Base-by-base conservation (phyloP, 108 stramenopile genomes). In the Cyclotella cryptica region DNA sequence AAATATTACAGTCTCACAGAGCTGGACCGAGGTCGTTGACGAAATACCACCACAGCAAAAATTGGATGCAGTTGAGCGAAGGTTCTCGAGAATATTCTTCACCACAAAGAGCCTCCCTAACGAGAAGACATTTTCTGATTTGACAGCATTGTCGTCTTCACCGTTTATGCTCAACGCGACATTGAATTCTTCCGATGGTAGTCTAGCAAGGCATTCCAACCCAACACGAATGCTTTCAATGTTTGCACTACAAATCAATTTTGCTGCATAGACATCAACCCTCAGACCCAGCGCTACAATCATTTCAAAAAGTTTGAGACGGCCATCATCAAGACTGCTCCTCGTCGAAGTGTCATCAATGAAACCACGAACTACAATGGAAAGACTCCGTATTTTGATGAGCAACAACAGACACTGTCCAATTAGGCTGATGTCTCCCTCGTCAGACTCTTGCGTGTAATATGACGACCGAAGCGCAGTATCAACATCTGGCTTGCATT, bases 101-200 rank as follows among this genome's bases (percentile, higher is more conserved):
- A 60, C 29, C 40, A 82, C 15, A 52, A 52, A 58, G 2, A 82
- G 65, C 52, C 54, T 82, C 7, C 70, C 81, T 46, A 82, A 27
- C 13, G 75, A 52, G 47, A 70, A 60, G 41, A 61, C 29, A 43
- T 70, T 24, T 46, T 43, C 17, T 29, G 57, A 26, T 24, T 42
- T 0, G 28, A 26, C 43, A 24, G 26, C 17, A 19, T n/a, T 51
- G 8, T 53, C 24, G 19, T 1, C 49, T 28, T 8, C 42, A n/a
- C 17, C 42, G 22, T 22, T 43, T 11, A 28, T 47, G 29, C 39
- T 60, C 21, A 47, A 27, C 14, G 26, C 12, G 41, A 55, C 12
- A 17, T 39, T 21, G 11, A 19, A 43, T 13, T 35, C 65, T 30
- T 58, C 58, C 27, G 26, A 61, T 35, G 60, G 27, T 26, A 71